Conservation (phyloP, 805 yeast genomes). For the Yamadazyma akitaensis region DNA sequence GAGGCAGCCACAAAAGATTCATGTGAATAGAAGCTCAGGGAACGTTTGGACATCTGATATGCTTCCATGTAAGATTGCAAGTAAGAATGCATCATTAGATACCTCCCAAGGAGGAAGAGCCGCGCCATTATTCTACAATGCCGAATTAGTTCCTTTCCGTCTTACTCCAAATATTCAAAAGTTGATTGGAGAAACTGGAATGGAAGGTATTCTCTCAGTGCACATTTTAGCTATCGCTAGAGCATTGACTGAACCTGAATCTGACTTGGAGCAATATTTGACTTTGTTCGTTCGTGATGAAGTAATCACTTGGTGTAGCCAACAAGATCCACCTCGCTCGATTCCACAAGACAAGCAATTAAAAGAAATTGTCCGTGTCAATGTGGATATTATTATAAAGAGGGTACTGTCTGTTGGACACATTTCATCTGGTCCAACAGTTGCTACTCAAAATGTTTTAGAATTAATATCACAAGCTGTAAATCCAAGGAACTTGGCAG, state of each 20-base stretch:
- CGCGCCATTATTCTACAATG: conserved; percentile 82
- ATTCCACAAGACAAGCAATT: conserved; percentile 80
- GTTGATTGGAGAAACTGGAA: conserved; percentile 87
- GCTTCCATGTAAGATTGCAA: conserved; percentile 83
- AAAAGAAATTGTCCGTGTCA: conserved; percentile 80
- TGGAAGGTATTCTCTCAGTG: conserved; percentile 88
- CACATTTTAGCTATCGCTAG: conserved; percentile 81
- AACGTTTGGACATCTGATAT: conserved; percentile 92
- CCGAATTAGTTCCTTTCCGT: conserved; percentile 94
- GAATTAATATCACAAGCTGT: conserved; percentile 94
- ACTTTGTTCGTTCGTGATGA: conserved; percentile 96
- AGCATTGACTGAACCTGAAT: conserved; percentile 86
- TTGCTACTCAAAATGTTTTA: conserved; percentile 83
- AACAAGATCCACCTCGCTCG: conserved; percentile 68
- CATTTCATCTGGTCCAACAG: conserved; percentile 58
- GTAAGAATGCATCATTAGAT: conserved; percentile 46
- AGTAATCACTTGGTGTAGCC: conserved; percentile 89
- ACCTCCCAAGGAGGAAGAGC: conserved; percentile 49
- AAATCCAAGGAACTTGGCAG: conserved; percentile 88
- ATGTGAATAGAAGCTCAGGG: conserved; percentile 78
- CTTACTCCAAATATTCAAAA: conserved; percentile 94
- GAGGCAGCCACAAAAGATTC: conserved; percentile 91
- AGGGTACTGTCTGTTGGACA: conserved; percentile 71
- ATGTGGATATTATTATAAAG: conserved; percentile 80
- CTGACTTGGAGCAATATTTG: conserved; percentile 85